A percentile compares a stretch with the other conserved stretches of the same genome.
Conservation (phyloP, 176 grass and related monocot species). For the Thinopyrum elongatum region DNA sequence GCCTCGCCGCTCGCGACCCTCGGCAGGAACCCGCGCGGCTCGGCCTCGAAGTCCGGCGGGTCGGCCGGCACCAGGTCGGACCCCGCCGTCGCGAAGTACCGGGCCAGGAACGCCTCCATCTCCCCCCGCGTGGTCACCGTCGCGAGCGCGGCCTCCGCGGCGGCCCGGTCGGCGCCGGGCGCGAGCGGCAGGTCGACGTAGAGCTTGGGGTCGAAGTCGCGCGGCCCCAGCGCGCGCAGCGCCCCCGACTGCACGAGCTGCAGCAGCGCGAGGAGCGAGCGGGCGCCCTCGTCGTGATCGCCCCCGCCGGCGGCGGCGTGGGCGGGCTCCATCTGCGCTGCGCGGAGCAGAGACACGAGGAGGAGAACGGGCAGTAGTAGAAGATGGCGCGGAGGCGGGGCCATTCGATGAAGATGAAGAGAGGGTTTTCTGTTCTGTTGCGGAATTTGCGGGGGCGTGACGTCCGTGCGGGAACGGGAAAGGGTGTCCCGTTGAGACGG, state of each 20-base stretch:
- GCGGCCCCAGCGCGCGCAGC: slow-evolving; percentile 40
- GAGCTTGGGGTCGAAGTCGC: slow-evolving; percentile 78
- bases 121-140: slow-evolving; percentile 34
- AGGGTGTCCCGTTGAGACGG: background rate
- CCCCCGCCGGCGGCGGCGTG: background rate
- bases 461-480: background rate
- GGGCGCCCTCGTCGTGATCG: background rate
- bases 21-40: slow-evolving; percentile 77
- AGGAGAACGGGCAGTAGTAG: background rate
- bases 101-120: slow-evolving; percentile 40
- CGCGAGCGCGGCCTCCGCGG: slow-evolving; percentile 41
- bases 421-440: background rate
- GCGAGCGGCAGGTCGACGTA: slow-evolving; percentile 91
- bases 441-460: background rate
- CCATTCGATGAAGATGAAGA: background rate
- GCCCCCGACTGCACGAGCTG: slow-evolving; percentile 72
- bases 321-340: background rate
- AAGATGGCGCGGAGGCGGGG: background rate
- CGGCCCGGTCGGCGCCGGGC: slow-evolving; percentile 27
- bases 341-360: background rate
- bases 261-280: slow-evolving; percentile 63
- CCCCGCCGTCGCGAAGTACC: slow-evolving; percentile 49
- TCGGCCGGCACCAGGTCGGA: slow-evolving; percentile 60
- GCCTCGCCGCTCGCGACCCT: slow-evolving; percentile 55
- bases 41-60: slow-evolving; percentile 52